Evolutionary conservation across 2,329 filamentous ascomycete genomes (phyloP).

Genomic region (Falciphora oryzae): DNA sequence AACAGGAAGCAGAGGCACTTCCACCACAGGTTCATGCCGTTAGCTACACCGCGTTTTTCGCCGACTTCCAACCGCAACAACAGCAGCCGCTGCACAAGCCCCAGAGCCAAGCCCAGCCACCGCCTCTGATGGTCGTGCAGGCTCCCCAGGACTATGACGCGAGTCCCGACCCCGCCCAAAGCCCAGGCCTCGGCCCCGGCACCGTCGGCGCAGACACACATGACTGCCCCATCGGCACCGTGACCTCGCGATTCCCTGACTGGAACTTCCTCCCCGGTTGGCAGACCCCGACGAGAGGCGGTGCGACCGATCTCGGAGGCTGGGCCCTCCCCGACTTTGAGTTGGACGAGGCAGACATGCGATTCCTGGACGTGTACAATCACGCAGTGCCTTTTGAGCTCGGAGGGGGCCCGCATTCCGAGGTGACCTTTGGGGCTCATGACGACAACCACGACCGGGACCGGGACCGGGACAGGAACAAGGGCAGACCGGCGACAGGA

Average conservation of each 20-base stretch:
- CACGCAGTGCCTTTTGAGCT: background rate
- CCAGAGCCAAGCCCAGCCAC: too few species aligned
- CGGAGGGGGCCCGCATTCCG: too few species aligned
- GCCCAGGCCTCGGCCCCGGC: background rate
- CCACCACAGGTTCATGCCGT: too few species aligned
- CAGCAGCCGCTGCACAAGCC: too few species aligned
- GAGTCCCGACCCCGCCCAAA: background rate
- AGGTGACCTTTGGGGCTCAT: too few species aligned
- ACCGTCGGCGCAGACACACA: background rate
- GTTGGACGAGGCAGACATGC: background rate
- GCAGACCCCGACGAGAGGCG: background rate
- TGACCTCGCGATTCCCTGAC: background rate
- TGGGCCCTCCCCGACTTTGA: constrained; percentile 1
- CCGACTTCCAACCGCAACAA: too few species aligned
- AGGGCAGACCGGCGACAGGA: background rate
- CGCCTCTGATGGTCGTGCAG: too few species aligned
- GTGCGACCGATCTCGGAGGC: background rate
- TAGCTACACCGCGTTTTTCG: too few species aligned
- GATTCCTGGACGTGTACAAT: background rate
- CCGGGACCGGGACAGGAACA: constrained; percentile 7
- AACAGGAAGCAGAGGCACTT: too few species aligned
- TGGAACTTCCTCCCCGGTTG: background rate
- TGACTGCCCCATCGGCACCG: background rate
- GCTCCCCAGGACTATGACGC: too few species aligned
- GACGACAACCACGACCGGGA: background rate